Evolutionary conservation across 495 filamentous ascomycete genomes (phyloP), one percentile per base, ranked within the genome.

Genomic region (Neurospora discreta): DNA sequence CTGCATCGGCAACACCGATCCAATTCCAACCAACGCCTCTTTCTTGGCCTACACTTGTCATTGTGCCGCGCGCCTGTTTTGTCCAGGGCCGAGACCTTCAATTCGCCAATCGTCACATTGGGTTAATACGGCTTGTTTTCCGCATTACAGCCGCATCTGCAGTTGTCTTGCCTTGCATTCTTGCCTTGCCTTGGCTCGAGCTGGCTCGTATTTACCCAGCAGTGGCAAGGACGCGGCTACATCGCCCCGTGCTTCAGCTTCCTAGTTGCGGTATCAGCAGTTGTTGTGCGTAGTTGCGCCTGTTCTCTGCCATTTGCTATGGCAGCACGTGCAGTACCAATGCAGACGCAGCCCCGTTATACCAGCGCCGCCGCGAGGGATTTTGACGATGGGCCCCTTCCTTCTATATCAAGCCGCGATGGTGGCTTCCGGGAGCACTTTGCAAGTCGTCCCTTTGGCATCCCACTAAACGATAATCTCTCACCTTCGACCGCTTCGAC

Each of bases 401-500:
- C 78, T 1, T 73, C 78, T 75, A 76, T 79, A 79, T 77, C 78
- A 75, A 74, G 67, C 20, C 77, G 71, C 68, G 73, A 75, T 23
- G 75, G 72, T 3, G 60, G 65, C 46, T 73, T 75, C 41, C 36
- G 69, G 26, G 42, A 72, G 9, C 74, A 68, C 2, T 80, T 78
- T 69, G 73, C 72, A 20, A 26, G 70, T 42, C 69, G 69, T 36
- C 68, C 70, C 15, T 74, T 71, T 20, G 67, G 40, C 9, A 75
- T 76, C 26, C 73, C 75, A 36, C 77, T 77, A 58, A 71, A 73
- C 43, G 72, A 74, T 65, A 75, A 70, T 26, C 73, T 81, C 70
- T 80, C 79, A 20, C 79, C 78, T 9, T 73, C 79, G 43, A 72
- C 75, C 39, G 74, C 78, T 33, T 80, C 79, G 15, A 73, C 70